Evolutionary conservation across 169 alveolate genomes (phyloP), one percentile per base, ranked within the genome.

Genomic region (Babesia divergens): DNA sequence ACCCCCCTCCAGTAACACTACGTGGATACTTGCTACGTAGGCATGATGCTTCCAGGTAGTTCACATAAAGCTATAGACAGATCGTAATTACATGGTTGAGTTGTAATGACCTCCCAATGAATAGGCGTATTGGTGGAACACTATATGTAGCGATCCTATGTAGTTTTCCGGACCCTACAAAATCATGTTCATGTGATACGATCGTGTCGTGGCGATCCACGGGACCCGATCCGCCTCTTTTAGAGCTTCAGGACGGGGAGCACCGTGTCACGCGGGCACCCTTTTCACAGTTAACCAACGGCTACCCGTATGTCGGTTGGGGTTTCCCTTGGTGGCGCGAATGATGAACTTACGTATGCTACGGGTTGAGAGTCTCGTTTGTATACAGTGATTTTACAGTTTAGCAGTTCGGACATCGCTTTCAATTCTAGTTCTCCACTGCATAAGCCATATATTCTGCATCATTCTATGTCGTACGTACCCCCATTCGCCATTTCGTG

Each of bases 1-100:
- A 83, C 53, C 92, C 92, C 18, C 86, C 92, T 31, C 92, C 92
- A 13, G 76, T 86, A 26, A 86, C 92, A 24, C 77, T 86, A 42
- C 47, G 92, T 43, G 86, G 89, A 9, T 86, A 86, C 65, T 46
- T 86, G 50, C 66, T 84, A 40, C 76, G 89, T 35, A 77, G 92
- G 59, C 92, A 86, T 46, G 68, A 56, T 22, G 40, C 50, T 22
- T 32, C 52, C 3, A 16, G 80, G 51, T 38, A 53, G 40, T 22
- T 8, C 31, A 34, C 18, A 42, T 24, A 18, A 44, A 7, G 13
- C 29, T 24, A 29, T 37, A 18, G 22, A 52, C 9, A 20, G 28
- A 54, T 60, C 64, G 49, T 32, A 32, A 8, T 29, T 29, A 49
- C 8, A 58, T 37, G 28, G 68, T 53, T 16, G 87, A 79, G 79